These are phyloP conservation scores for Calonectria multiphialidica DNA, from an alignment of 2,329 filamentous ascomycete species.

Conservation along the genomic window DNA sequence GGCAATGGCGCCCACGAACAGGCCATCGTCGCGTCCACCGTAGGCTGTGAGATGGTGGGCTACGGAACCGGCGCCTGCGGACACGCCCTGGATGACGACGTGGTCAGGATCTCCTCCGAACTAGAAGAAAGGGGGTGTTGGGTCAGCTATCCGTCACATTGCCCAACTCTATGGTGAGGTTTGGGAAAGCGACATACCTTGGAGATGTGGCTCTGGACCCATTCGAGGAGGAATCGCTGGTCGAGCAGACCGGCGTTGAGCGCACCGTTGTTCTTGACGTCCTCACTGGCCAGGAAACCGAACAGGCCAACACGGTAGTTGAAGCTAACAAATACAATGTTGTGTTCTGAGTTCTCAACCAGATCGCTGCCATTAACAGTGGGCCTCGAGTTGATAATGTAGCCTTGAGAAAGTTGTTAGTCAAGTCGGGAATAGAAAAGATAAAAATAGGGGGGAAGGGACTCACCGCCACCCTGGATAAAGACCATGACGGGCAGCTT, in stretches of 20 bases:
- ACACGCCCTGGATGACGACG: constrained; percentile 72
- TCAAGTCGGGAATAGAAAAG: neutral
- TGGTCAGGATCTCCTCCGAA: constrained; percentile 71
- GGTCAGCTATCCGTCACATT: neutral
- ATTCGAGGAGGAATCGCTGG: constrained; percentile 69
- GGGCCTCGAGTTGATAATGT: constrained; percentile 59
- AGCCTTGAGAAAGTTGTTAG: constrained; percentile 49
- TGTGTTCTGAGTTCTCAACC: constrained; percentile 56
- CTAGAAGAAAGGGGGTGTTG: constrained; percentile 29
- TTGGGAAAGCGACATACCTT: constrained; percentile 46
- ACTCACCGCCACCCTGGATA: constrained; percentile 57
- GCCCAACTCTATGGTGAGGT: neutral
- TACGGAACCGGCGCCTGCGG: constrained; percentile 71
- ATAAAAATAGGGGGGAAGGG: neutral
- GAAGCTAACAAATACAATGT: constrained; percentile 69
- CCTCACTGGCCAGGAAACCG: constrained; percentile 72
- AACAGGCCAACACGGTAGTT: constrained; percentile 73
- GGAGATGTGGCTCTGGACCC: constrained; percentile 71
- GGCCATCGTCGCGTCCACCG: constrained; percentile 56
- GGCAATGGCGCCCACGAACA: constrained; percentile 60
- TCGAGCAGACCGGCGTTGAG: constrained; percentile 75
- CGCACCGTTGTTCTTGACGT: constrained; percentile 65
- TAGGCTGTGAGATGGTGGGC: constrained; percentile 64
- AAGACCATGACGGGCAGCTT: constrained; percentile 55
- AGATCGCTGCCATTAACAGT: constrained; percentile 64